phyloP scores from a whole-genome alignment of 495 filamentous ascomycete species.

The Hypoxylon subgilvum region DNA sequence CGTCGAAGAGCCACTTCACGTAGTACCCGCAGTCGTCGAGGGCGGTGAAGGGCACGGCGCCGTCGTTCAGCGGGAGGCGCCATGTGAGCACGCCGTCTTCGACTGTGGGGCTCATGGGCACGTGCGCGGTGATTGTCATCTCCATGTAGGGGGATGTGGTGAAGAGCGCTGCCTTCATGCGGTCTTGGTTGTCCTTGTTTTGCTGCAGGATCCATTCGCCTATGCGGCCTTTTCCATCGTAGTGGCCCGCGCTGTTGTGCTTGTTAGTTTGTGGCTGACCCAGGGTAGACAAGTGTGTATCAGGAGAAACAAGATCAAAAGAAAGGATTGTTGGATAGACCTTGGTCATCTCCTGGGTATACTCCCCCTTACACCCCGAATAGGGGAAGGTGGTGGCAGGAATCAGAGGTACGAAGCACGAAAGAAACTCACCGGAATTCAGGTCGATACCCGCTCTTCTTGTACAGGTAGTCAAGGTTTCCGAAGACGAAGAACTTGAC shows the following conservation, averaged over 20 bases:
- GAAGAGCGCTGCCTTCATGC: constrained; percentile 57
- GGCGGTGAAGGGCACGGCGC: constrained; percentile 53
- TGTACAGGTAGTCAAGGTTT: constrained; percentile 54
- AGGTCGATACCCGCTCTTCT: constrained; percentile 53
- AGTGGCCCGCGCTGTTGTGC: constrained; percentile 48
- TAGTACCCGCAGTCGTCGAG: constrained; percentile 62
- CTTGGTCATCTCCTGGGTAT: background rate
- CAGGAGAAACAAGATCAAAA: too few species aligned
- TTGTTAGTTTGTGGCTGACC: background rate
- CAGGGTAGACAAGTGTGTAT: too few species aligned
- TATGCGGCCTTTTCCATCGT: constrained; percentile 63
- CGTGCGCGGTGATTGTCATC: constrained; percentile 53
- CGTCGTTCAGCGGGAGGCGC: constrained; percentile 51
- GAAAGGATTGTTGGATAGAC: background rate
- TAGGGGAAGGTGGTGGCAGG: background rate
- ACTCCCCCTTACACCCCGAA: background rate
- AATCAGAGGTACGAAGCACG: background rate
- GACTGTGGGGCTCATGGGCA: too few species aligned
- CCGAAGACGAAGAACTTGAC: constrained; percentile 61
- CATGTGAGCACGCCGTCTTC: constrained; percentile 53
- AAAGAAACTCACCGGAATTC: constrained; percentile 44
- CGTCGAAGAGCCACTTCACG: constrained; percentile 63
- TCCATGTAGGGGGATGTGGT: constrained; percentile 63
- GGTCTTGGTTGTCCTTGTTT: constrained; percentile 39
- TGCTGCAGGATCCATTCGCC: constrained; percentile 56